These are phyloP conservation scores for Annulohypoxylon truncatum DNA, from an alignment of 2,329 filamentous ascomycete species.

Conservation along the genomic window DNA sequence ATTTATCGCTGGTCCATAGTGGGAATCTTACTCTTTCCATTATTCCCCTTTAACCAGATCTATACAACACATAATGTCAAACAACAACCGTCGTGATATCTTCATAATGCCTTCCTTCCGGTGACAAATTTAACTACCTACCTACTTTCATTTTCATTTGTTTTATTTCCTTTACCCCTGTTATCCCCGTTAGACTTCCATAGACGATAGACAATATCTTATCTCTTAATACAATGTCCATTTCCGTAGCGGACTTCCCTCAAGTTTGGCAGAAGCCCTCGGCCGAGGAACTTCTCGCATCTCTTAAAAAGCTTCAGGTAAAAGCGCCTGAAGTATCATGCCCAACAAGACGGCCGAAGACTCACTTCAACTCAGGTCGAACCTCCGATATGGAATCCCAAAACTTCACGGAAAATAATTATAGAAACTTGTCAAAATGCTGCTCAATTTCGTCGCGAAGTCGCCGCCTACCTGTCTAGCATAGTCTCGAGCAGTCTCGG, in stretches of 20 bases:
- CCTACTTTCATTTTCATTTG: slow-evolving; percentile 12
- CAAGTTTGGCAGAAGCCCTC: slow-evolving; percentile 82
- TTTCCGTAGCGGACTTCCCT: slow-evolving; percentile 72
- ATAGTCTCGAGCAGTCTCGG: slow-evolving; percentile 74
- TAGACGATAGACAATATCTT: slow-evolving; percentile 27
- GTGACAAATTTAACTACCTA: slow-evolving; percentile 23
- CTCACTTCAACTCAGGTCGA: slow-evolving; percentile 55
- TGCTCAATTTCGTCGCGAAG: slow-evolving; percentile 59
- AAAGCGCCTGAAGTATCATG: neutral
- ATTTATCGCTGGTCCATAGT: neutral
- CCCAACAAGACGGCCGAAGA: neutral
- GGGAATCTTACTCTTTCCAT: slow-evolving; percentile 5
- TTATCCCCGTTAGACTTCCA: slow-evolving; percentile 10
- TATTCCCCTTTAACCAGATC: neutral
- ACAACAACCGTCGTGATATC: slow-evolving; percentile 11
- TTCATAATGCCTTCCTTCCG: slow-evolving; percentile 29
- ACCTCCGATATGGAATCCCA: slow-evolving; percentile 74
- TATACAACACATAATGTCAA: slow-evolving; percentile 18
- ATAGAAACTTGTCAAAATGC: slow-evolving; percentile 57
- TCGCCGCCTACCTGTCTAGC: slow-evolving; percentile 74
- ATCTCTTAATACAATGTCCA: slow-evolving; percentile 44
- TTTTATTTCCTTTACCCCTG: slow-evolving; percentile 9
- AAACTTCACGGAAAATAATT: slow-evolving; percentile 56
- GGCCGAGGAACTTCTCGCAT: slow-evolving; percentile 70
- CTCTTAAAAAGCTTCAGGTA: slow-evolving; percentile 71